These are phyloP conservation scores for Porpolomopsis calyptriformis DNA, from an alignment of 768 basidiomycete genomes.

Conservation along the genomic window DNA sequence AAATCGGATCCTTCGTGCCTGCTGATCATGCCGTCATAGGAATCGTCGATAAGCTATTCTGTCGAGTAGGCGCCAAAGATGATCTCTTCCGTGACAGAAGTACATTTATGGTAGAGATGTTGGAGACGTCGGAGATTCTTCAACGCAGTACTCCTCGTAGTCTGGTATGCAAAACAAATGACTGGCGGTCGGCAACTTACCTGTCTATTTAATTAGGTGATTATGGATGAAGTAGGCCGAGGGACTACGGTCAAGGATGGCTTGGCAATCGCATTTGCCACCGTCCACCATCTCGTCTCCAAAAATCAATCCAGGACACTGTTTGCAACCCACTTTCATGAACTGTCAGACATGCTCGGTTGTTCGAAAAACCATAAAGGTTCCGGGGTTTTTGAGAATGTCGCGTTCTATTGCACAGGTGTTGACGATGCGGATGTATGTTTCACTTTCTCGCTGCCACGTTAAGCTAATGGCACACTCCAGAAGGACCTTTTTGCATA, in stretches of 20 bases:
- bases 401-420: slow-evolving; percentile 85
- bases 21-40: slow-evolving; percentile 74
- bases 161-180: slow-evolving; percentile 43
- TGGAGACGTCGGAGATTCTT: slow-evolving; percentile 88
- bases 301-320: slow-evolving; percentile 72
- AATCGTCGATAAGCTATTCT: slow-evolving; percentile 84
- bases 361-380: slow-evolving; percentile 36
- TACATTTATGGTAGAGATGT: slow-evolving; percentile 98
- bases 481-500: slow-evolving; percentile 77
- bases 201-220: slow-evolving; percentile 46
- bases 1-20: slow-evolving; percentile 89
- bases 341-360: slow-evolving; percentile 77
- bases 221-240: slow-evolving; percentile 99
- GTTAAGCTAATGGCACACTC: not conserved
- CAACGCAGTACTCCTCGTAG: slow-evolving; percentile 72
- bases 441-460: slow-evolving; percentile 1
- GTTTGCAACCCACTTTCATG: slow-evolving; percentile 99
- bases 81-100: slow-evolving; percentile 88
- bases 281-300: slow-evolving; percentile 68
- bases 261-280: slow-evolving; percentile 86
- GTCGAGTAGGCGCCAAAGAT: slow-evolving; percentile 91
- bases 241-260: slow-evolving; percentile 92
- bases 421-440: slow-evolving; percentile 70
- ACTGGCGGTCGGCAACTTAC: not conserved
- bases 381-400: slow-evolving; percentile 40